These are phyloP conservation scores for Chalaropsis ovoidea DNA, from an alignment of 2,329 filamentous ascomycete species.

Conservation along the genomic window DNA sequence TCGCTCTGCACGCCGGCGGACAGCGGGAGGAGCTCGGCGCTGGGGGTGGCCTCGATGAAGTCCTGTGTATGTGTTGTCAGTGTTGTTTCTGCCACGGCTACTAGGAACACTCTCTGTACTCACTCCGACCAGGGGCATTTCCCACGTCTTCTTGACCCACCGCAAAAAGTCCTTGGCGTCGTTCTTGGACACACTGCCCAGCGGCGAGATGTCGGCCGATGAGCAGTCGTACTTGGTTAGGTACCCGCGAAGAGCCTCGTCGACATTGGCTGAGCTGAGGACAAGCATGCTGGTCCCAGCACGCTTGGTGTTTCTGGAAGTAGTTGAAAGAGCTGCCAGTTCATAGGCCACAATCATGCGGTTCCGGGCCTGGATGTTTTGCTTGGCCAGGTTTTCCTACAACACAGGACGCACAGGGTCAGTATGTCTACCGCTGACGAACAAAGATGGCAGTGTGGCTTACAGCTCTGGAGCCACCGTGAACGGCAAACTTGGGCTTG, in stretches of 20 bases:
- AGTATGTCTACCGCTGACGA: neutral
- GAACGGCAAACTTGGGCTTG: constrained; percentile 39
- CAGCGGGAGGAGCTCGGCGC: constrained; percentile 42
- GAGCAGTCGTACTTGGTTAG: constrained; percentile 36
- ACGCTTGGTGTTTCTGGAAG: constrained; percentile 43
- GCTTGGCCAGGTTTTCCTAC: constrained; percentile 50
- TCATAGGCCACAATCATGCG: constrained; percentile 56
- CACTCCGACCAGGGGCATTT: constrained; percentile 49
- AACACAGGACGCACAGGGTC: neutral
- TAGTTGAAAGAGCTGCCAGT: constrained; percentile 52
- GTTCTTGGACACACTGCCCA: constrained; percentile 47
- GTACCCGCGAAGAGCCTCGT: constrained; percentile 40
- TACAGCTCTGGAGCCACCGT: constrained; percentile 44
- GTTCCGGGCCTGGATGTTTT: constrained; percentile 56
- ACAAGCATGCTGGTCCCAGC: constrained; percentile 50
- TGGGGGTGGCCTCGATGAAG: constrained; percentile 51
- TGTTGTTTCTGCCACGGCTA: neutral
- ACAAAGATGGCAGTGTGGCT: neutral
- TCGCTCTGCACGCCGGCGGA: constrained; percentile 36
- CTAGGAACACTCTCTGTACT: neutral
- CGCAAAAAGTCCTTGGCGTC: constrained; percentile 56
- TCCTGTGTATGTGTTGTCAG: constrained; percentile 30
- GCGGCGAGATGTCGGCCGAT: constrained; percentile 46
- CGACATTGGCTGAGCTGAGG: constrained; percentile 53
- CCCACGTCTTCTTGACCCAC: constrained; percentile 47